Evolutionary conservation across 306 rosid species (phyloP).

Genomic region (Prunus mongolica): DNA sequence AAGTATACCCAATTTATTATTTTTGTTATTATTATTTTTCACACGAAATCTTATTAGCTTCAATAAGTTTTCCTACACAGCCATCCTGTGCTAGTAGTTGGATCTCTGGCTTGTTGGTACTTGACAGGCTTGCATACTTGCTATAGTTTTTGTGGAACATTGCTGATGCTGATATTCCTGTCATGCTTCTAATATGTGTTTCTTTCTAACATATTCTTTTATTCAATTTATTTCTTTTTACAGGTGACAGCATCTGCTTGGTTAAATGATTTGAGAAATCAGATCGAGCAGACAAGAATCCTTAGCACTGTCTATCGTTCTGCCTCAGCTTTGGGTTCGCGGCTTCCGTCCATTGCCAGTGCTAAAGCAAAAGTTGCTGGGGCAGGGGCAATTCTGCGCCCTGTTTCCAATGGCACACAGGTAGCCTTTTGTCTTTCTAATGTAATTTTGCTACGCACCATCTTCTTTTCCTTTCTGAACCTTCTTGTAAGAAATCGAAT

Average conservation of each 20-base stretch:
- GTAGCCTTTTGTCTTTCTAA: conserved; percentile 29
- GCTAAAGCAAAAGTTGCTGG: conserved; percentile 95
- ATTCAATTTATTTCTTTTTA: background rate
- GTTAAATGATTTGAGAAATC: conserved; percentile 92
- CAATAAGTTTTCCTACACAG: background rate
- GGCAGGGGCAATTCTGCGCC: conserved; percentile 87
- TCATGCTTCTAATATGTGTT: background rate
- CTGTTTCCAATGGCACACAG: conserved; percentile 95
- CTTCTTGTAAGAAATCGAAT: background rate
- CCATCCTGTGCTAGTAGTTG: background rate
- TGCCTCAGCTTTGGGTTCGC: conserved; percentile 96
- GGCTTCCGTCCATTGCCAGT: conserved; percentile 87
- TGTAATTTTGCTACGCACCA: background rate
- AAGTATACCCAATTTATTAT: background rate
- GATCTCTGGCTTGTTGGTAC: conserved; percentile 1
- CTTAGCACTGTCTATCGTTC: conserved; percentile 92
- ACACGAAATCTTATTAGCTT: background rate
- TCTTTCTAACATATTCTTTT: background rate
- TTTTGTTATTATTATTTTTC: background rate
- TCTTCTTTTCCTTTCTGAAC: background rate
- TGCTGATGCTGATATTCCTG: background rate
- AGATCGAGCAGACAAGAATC: conserved; percentile 86
- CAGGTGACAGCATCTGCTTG: conserved; percentile 98
- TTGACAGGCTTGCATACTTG: background rate
- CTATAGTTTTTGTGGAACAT: background rate